Evolutionary conservation across 1,284 basidiomycete genomes (phyloP), one percentile per base, ranked within the genome.

Genomic region (Fomitopsis betulina): DNA sequence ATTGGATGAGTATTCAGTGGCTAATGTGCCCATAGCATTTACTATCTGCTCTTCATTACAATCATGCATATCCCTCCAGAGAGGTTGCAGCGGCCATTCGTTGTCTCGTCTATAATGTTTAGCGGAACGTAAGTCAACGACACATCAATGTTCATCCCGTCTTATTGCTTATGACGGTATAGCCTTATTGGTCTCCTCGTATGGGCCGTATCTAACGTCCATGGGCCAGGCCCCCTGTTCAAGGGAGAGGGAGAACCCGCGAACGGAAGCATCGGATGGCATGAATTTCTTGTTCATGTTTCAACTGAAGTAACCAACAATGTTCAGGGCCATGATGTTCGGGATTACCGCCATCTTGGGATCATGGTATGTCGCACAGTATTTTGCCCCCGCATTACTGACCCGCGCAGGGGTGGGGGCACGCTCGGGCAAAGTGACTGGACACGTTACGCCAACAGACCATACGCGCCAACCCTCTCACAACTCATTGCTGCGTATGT

Each of bases 31-130:
- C 19, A 25, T 40, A 57, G 56, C 51, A 57, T 57, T 13, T 57
- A 57, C 32, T 57, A 57, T 32, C 21, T 57, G 7, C 53, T 57
- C 51, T 57, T 57, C 38, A 42, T 58, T n/a, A 13, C 53, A 35
- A 58, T 58, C 35, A 54, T 58, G 52, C 52, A 42, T 23, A 54
- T 58, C 12, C 57, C 57, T 30, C 57, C 57, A 4, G 57, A 58
- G 45, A 58, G 30, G 33, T 53, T 58, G 21, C 57, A 58, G 37
- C 47, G 35, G 45, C 57, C 57, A 12, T 58, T 58, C 35, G 33
- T 58, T 15, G 43, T 58, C 52, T 58, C 57, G 4, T 58, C 53
- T 8, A 42, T 53, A 13, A 30, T 57, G 50, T 57, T 57, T 30
- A 51, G 50, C 23, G 56, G 51, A 1, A 57, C 56, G 56, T 57